Evolutionary conservation across 768 basidiomycete species (phyloP).

Genomic region (Boletus coccyginus): DNA sequence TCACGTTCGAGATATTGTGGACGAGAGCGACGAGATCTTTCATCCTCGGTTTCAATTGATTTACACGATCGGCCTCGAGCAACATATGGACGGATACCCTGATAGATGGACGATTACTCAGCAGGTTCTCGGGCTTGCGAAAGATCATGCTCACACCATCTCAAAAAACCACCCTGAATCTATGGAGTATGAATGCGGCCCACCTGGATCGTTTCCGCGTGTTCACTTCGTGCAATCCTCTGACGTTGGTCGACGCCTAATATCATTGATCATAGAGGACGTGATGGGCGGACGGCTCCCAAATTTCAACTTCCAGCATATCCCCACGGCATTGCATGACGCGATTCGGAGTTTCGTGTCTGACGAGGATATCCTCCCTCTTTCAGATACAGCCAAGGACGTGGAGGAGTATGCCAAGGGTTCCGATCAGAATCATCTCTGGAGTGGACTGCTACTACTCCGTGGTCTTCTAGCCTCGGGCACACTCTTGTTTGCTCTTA

Average conservation of each 20-base stretch:
- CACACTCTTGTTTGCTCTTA: conserved; percentile 23
- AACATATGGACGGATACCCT: conserved; percentile 22
- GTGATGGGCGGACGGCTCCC: conserved; percentile 10
- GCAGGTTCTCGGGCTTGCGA: conserved; percentile 22
- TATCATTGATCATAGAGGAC: not conserved
- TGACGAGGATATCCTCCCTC: not conserved
- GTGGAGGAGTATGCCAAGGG: conserved; percentile 1
- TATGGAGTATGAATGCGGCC: not conserved
- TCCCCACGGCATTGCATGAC: not conserved
- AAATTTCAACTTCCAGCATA: conserved; percentile 6
- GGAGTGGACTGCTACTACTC: conserved; percentile 10
- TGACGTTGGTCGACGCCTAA: not conserved
- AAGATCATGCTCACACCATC: not conserved
- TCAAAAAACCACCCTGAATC: not conserved
- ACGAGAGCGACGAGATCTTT: conserved; percentile 24
- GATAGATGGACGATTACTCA: conserved; percentile 30
- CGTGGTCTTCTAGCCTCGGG: conserved; percentile 32
- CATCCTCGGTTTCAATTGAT: conserved; percentile 15
- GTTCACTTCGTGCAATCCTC: not conserved
- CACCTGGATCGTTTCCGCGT: conserved; percentile 9
- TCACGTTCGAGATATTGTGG: conserved; percentile 13
- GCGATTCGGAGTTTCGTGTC: conserved; percentile 16
- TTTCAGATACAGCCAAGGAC: not conserved
- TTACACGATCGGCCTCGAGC: conserved; percentile 26
- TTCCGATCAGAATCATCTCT: not conserved